Evolutionary conservation across 2,329 filamentous ascomycete species (phyloP).

Genomic region (Ophiostoma quercus): DNA sequence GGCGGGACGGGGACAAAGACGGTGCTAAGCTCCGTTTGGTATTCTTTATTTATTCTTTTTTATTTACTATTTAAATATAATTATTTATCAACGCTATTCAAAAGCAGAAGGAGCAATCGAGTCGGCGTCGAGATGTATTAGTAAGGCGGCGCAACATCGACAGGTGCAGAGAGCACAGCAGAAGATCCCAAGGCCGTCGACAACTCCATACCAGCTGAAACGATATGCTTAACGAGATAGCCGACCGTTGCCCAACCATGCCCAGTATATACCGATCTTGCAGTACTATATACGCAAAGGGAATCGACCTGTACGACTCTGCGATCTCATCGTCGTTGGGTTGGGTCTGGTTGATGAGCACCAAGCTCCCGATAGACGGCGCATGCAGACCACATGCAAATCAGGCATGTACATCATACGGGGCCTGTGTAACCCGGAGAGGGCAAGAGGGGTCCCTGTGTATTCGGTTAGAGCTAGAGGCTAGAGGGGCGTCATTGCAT

Average conservation of each 20-base stretch:
- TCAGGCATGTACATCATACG: slow-evolving; percentile 8
- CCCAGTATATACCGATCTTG: neutral
- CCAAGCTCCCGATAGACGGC: neutral
- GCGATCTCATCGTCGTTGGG: neutral
- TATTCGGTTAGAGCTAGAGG: no score
- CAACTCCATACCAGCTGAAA: neutral
- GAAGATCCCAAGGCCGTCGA: neutral
- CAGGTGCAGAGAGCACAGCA: neutral
- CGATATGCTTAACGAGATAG: neutral
- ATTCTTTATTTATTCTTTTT: neutral
- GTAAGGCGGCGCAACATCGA: neutral
- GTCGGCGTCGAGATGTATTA: neutral
- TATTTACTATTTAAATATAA: neutral
- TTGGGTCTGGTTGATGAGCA: neutral
- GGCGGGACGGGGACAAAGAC: slow-evolving; percentile 20
- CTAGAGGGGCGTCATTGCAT: neutral
- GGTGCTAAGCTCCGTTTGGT: neutral
- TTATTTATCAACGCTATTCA: neutral
- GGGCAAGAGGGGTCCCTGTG: no score
- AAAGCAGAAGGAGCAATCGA: neutral
- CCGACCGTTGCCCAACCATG: neutral
- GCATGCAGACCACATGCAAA: slow-evolving; percentile 2
- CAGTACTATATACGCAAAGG: neutral
- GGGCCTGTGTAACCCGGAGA: neutral
- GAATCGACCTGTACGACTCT: neutral